phyloP scores from a whole-genome alignment of 306 rosid species.

The Medicago ruthenica region DNA sequence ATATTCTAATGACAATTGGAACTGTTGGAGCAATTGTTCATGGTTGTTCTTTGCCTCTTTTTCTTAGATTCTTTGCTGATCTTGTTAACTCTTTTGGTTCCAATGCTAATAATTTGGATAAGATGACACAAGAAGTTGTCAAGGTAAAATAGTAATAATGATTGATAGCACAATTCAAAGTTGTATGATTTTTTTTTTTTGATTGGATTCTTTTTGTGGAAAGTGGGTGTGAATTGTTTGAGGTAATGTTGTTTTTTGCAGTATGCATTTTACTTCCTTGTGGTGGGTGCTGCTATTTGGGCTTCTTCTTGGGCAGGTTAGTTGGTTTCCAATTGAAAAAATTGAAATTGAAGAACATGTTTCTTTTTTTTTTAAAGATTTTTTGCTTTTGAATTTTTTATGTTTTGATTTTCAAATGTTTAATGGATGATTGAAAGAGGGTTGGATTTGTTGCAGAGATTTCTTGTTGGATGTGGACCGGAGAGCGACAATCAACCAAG shows the following conservation, averaged over 20 bases:
- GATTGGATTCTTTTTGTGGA: neutral
- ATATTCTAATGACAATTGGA: constrained; percentile 80
- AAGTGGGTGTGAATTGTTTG: constrained; percentile 32
- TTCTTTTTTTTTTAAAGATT: neutral
- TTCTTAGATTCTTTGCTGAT: constrained; percentile 96
- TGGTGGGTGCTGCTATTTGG: constrained; percentile 99
- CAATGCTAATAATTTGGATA: constrained; percentile 76
- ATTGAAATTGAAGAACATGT: neutral
- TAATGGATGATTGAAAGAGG: constrained; percentile 29
- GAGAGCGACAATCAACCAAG: constrained; percentile 93
- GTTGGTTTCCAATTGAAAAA: constrained; percentile 13
- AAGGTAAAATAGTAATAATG: constrained; percentile 53
- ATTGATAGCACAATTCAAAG: neutral
- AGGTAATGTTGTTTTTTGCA: constrained; percentile 49
- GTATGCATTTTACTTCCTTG: constrained; percentile 96
- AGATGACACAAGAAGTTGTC: constrained; percentile 89
- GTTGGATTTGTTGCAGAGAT: constrained; percentile 68
- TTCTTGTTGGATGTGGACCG: constrained; percentile 99
- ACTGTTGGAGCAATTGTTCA: constrained; percentile 89
- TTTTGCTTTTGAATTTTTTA: constrained; percentile 4
- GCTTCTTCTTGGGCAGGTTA: constrained; percentile 99
- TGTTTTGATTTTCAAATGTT: neutral
- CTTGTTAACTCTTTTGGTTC: constrained; percentile 96
- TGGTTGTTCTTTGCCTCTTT: constrained; percentile 91
- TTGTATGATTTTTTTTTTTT: neutral